Percentiles rank a stretch among this genome's conserved stretches.
Evolutionary conservation across 2,329 filamentous ascomycete genomes (phyloP).

Genomic region (Aureobasidium lini): DNA sequence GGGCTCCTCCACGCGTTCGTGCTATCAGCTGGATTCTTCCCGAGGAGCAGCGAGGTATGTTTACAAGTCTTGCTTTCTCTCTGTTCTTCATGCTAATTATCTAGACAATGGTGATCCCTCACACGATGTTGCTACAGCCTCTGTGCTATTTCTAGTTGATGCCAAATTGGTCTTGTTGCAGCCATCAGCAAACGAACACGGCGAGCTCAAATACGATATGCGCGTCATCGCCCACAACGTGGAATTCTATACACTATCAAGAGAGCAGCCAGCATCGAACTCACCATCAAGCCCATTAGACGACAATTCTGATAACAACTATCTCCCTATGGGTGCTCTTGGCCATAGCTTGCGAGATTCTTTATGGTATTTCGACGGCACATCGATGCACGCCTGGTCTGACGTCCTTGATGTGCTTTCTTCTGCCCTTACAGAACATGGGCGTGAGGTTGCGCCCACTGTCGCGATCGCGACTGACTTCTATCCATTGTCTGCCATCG

Average conservation of each 20-base stretch:
- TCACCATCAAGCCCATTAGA: neutral
- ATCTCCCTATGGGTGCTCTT: conserved; percentile 19
- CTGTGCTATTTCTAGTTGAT: conserved; percentile 92
- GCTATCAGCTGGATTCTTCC: conserved; percentile 94
- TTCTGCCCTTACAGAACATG: conserved; percentile 57
- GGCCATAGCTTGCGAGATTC: conserved; percentile 66
- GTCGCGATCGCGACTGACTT: conserved; percentile 85
- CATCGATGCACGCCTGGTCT: conserved; percentile 78
- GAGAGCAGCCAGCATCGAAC: conserved; percentile 60
- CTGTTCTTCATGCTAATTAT: conserved; percentile 11
- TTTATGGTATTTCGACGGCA: conserved; percentile 89
- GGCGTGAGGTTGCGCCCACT: conserved; percentile 63
- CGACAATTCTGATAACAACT: conserved; percentile 12
- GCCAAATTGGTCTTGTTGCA: conserved; percentile 90
- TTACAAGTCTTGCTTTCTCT: conserved; percentile 14
- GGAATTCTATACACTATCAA: conserved; percentile 88
- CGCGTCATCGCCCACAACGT: conserved; percentile 91
- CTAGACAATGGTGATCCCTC: conserved; percentile 80
- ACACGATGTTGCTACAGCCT: conserved; percentile 87
- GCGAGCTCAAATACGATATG: conserved; percentile 96
- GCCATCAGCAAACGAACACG: conserved; percentile 72
- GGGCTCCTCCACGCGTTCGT: conserved; percentile 84
- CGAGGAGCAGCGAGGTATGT: conserved; percentile 70
- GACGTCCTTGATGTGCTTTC: conserved; percentile 78
- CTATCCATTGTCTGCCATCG: conserved; percentile 78